Percentiles rank a stretch among this genome's conserved stretches.
Conservation (phyloP, 495 filamentous ascomycete species). For the Hypomontagnella submonticulosa region DNA sequence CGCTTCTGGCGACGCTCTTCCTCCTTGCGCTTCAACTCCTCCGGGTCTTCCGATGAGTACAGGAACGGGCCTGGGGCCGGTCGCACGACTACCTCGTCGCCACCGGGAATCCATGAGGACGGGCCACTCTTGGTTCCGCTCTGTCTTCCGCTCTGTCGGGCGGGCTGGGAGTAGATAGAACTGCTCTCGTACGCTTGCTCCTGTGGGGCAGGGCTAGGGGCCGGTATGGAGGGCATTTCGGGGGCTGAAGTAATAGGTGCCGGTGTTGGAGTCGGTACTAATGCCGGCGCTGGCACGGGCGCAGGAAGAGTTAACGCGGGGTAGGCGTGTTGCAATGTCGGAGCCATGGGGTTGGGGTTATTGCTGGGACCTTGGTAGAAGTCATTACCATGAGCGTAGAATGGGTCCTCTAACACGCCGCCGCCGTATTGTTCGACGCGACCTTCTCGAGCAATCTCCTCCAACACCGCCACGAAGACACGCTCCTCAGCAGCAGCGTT, state of each 20-base stretch:
- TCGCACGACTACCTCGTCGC: conserved; percentile 9
- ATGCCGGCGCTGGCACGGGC: too few species aligned
- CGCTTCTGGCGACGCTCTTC: conserved; percentile 27
- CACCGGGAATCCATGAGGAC: background rate
- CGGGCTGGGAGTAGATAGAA: background rate
- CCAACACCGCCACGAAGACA: conserved; percentile 2
- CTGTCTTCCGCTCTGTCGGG: background rate
- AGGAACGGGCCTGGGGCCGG: conserved; percentile 35
- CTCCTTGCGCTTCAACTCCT: conserved; percentile 27
- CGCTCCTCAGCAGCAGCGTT: conserved; percentile 19
- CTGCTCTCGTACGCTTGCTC: too few species aligned
- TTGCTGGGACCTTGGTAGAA: too few species aligned
- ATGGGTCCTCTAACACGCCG: conserved; percentile 27
- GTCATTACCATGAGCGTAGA: conserved; percentile 8
- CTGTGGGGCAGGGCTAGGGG: too few species aligned
- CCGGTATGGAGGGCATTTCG: too few species aligned
- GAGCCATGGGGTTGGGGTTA: too few species aligned
- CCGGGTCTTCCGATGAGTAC: conserved; percentile 19
- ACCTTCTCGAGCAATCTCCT: conserved; percentile 13
- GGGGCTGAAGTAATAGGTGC: too few species aligned
- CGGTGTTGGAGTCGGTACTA: too few species aligned
- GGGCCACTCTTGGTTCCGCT: background rate
- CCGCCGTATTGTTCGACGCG: background rate
- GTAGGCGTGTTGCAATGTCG: too few species aligned
- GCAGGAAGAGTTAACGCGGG: too few species aligned